Evolutionary conservation across 225 moss, liverwort and hornwort species (phyloP).

Genomic region (Thuidium tamariscinum): DNA sequence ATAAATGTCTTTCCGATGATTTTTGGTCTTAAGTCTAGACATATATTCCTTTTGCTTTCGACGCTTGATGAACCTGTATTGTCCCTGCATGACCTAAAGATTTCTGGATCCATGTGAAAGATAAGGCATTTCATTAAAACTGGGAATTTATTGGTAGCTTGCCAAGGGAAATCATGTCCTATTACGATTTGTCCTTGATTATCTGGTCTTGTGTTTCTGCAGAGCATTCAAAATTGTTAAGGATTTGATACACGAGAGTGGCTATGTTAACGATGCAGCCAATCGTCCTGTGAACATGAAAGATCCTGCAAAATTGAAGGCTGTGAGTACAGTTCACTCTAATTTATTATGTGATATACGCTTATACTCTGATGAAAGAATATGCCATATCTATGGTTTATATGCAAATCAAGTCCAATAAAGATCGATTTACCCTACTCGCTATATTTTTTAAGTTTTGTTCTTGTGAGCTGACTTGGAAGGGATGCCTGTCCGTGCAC

Average conservation of each 20-base stretch:
- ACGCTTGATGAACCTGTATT: background rate
- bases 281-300: constrained; percentile 44
- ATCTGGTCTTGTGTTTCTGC: constrained; percentile 3
- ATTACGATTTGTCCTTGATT: background rate
- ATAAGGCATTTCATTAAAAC: background rate
- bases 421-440: background rate
- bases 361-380: background rate
- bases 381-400: background rate
- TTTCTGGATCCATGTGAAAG: background rate
- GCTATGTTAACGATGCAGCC: constrained; percentile 51
- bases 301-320: constrained; percentile 46
- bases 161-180: background rate
- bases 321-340: constrained; percentile 35
- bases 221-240: constrained; percentile 69
- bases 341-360: background rate
- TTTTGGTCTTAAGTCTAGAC: background rate
- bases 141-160: background rate
- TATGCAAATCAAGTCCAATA: background rate
- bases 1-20: background rate
- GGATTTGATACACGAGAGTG: constrained; percentile 40
- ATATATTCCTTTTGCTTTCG: background rate
- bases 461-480: background rate
- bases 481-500: background rate
- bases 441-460: background rate
- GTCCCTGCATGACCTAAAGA: background rate